Base-by-base conservation (phyloP, 2,329 filamentous ascomycete genomes). In the Fusarium sp. region DNA sequence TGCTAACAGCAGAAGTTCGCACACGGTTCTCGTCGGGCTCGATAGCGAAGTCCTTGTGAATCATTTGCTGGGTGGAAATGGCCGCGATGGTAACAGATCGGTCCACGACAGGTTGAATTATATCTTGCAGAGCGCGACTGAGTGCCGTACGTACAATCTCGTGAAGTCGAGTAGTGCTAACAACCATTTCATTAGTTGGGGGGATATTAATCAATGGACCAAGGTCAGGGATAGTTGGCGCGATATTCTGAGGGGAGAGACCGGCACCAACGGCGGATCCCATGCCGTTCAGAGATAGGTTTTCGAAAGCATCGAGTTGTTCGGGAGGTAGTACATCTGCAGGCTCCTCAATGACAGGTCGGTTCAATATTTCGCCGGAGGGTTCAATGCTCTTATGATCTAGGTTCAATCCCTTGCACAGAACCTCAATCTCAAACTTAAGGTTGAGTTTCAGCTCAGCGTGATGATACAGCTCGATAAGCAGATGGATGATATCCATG, bases 351-450 rank as follows among this genome's bases (percentile, higher is more conserved):
- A 90, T 84, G 10, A 85, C 84, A 13, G 87, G 87, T 40, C 94
- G 89, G 71, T 94, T 93, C 65, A 94, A 87, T 57, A 99, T 96
- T 76, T 94, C 91, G 22, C 92, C 90, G 1, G 94, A 93, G 1
- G 95, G 93, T 73, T 97, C 92, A 66, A 98, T 94, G 62, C 88
- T 91, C 81, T 97, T 97, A 80, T 97, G 92, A 67, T 98, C 94
- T n/a, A 98, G 85, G 56, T 91, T 91, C 17, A 99, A 84, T 14
- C 94, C 94, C 77, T 97, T 97, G 84, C 94, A 99, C 24, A 99
- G 86, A 26, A 99, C 94, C 80, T 99, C 96, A 60, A 99, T 98
- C 79, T 99, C 96, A 73, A 99, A 99, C 75, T 98, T 99, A 52
- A 97, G 90, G 72, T 98, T 98, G 38, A 99, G 87, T 79, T 98